Base-by-base conservation (phyloP, 371 early-diverging fungal genomes). In the Gilbertella persicaria region DNA sequence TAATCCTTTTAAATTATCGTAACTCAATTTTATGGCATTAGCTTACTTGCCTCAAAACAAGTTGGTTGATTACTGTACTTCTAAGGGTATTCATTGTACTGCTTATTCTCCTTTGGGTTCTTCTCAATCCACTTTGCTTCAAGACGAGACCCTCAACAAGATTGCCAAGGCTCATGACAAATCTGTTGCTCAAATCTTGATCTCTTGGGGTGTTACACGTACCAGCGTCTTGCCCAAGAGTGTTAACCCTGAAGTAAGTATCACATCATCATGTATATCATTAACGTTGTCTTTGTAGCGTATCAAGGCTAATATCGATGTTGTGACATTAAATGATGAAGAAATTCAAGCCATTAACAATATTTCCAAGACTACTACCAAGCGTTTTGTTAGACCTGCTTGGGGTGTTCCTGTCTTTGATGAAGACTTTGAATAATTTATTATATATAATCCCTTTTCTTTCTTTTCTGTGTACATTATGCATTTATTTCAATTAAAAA, bases 121-220 rank as follows among this genome's bases (percentile, higher is more conserved):
- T n/a, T 54, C 66, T 33, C 64, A 78, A 33, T 68, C 75, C 5
- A 58, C 67, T 19, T 50, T 81, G 39, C 59, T 76, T 60, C 61
- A 74, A 48, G 72, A 70, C 36, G 63, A 71, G 65, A 58, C 45
- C 39, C 61, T 92, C 47, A 57, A 45, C 41, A 67, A 73, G 38
- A 78, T 92, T 51, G 90, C 92, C n/a, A 59, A 78, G 41, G 72
- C 72, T 16, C 78, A 85, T 55, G 55, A 66, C 13, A 83, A 78
- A 47, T 74, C 90, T 0, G 74, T 88, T 1, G 87, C 93, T 7
- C 92, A 94, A 63, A 81, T 91, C 35, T 64, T 88, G 10, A 62
- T 94, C 19, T 83, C 86, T 20, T 95, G 94, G 92, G 82, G 78
- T n/a, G 58, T 84, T 42, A 72, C 89, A 50, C 84, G 89, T 26